Evolutionary conservation across 2,329 filamentous ascomycete genomes (phyloP).

Genomic region (Sphaerulina vaccinii): DNA sequence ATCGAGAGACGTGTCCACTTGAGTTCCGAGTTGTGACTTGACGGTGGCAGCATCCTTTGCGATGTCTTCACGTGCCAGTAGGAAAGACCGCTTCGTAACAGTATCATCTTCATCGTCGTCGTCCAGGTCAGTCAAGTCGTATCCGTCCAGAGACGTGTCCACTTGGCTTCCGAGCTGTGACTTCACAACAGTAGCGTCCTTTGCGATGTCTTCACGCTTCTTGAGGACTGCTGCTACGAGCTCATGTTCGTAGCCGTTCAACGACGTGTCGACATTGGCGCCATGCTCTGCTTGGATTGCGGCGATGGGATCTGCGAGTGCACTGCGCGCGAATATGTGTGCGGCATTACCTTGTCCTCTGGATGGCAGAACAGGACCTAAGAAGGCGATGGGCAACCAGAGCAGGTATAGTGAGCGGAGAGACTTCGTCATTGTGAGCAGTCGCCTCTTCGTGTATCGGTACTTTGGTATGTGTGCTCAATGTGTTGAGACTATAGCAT

Average conservation of each 20-base stretch:
- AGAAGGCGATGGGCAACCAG: slow-evolving; percentile 17
- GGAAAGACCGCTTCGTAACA: background rate
- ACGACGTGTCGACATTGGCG: slow-evolving; percentile 8
- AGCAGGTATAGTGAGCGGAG: slow-evolving; percentile 15
- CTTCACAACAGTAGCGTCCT: slow-evolving; percentile 4
- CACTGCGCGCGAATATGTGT: slow-evolving; percentile 6
- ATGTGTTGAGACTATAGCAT: background rate
- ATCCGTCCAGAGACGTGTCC: slow-evolving; percentile 12
- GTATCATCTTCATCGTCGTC: background rate
- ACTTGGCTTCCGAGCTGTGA: slow-evolving; percentile 9
- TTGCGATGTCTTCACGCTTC: background rate
- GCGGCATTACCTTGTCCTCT: background rate
- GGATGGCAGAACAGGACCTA: slow-evolving; percentile 4
- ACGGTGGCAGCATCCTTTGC: background rate
- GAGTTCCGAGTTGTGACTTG: background rate
- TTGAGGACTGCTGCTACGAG: slow-evolving; percentile 1
- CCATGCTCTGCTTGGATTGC: slow-evolving; percentile 7
- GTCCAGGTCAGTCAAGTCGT: slow-evolving; percentile 2
- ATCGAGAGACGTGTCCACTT: slow-evolving; percentile 11
- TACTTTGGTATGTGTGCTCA: background rate
- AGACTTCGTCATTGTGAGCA: background rate
- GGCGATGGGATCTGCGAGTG: slow-evolving; percentile 7
- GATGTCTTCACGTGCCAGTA: background rate
- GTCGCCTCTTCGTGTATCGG: background rate
- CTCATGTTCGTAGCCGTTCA: slow-evolving; percentile 16